Base-by-base conservation (phyloP, 108 stramenopile genomes). In the Skeletonema costatum region DNA sequence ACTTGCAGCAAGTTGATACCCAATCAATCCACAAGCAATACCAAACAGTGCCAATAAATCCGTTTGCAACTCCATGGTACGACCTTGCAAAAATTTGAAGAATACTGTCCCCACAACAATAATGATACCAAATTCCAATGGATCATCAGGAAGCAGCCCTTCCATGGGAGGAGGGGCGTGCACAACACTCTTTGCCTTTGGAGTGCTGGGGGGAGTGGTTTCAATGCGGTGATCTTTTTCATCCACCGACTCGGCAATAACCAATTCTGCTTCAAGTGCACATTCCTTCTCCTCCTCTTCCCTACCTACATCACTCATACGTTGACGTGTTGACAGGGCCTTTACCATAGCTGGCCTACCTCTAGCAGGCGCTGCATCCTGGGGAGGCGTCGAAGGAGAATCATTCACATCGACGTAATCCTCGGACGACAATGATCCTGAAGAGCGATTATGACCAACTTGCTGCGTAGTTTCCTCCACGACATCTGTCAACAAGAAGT, bases 401-500 rank as follows among this genome's bases (percentile, higher is more conserved):
- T 46, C 16, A 46, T 46, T 46, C 16, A 39, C 38, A 4, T 63
- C 21, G 29, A 17, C 53, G 32, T 60, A 53, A 53, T 44, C 48
- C 16, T 76, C 66, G 4, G 53, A 56, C 2, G 53, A 56, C 9
- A 56, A 56, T 56, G 53, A 56, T 25, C 25, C 53, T 6, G 53
- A 56, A 16, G 53, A 56, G 9, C 9, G 16, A 56, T 7, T 21
- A 25, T 56, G 6, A 0, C 25, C 7, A 21, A 25, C 53, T 56
- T 21, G 50, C 0, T 56, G 6, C 2, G 19, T 29, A 29, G n/a
- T 35, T 17, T 76, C 68, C 5, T 60, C 59, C 5, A 76, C n/a
- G 1, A 76, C 75, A 62, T 76, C 75, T 1, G 75, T 76, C 30
- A 76, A 39, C 13, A 83, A 50, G 48, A 83, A 83, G 1, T 67